Conservation (phyloP, 495 filamentous ascomycete species). For the Daldinia childiae region DNA sequence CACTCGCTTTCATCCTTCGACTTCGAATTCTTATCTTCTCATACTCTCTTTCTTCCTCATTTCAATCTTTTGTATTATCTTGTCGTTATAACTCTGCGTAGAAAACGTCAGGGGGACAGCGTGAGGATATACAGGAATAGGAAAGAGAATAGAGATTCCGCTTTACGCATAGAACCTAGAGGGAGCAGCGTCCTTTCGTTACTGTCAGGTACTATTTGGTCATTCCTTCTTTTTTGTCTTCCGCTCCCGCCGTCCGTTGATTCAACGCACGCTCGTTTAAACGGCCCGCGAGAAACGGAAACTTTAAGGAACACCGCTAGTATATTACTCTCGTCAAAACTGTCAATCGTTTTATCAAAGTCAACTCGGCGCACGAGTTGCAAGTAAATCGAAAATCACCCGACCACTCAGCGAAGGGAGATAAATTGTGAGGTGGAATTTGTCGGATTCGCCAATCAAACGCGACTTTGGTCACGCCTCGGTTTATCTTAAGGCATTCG, state of each 20-base stretch:
- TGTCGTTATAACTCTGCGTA: constrained; percentile 38
- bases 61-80: constrained; percentile 35
- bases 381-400: constrained; percentile 19
- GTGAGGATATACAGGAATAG: constrained; percentile 26
- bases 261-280: constrained; percentile 39
- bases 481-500: constrained; percentile 15
- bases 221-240: constrained; percentile 33
- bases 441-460: constrained; percentile 40
- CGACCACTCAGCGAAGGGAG: constrained; percentile 10
- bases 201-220: constrained; percentile 36
- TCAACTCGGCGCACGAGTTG: constrained; percentile 3
- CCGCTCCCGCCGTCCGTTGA: constrained; percentile 39
- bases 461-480: constrained; percentile 27
- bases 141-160: constrained; percentile 15
- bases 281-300: constrained; percentile 33
- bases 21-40: constrained; percentile 36
- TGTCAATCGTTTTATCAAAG: constrained; percentile 35
- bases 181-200: constrained; percentile 45
- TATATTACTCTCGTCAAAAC: constrained; percentile 15
- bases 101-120: constrained; percentile 28
- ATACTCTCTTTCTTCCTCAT: constrained; percentile 36
- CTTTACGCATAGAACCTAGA: constrained; percentile 15
- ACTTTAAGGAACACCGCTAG: constrained; percentile 15
- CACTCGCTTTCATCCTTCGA: constrained; percentile 44
- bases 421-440: constrained; percentile 27